phyloP scores from a whole-genome alignment of 352 stramenopile genomes.

The Hyphochytrium catenoides region DNA sequence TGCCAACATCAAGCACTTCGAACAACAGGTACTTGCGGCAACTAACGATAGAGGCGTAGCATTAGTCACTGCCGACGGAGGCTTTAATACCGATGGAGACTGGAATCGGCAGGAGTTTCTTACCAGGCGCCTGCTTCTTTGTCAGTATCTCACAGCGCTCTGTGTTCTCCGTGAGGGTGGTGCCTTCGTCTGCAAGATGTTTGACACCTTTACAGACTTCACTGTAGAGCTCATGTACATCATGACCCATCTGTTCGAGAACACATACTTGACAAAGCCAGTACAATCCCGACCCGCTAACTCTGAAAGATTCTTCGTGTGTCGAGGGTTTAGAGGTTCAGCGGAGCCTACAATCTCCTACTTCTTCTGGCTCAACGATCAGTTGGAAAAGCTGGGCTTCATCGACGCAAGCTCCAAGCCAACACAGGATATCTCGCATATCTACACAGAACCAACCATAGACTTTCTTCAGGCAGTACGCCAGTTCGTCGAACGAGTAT shows the following conservation, averaged over 20 bases:
- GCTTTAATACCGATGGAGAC: conserved; percentile 29
- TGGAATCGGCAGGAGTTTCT: conserved; percentile 21
- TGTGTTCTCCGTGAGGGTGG: conserved; percentile 14
- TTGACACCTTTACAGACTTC: conserved; percentile 18
- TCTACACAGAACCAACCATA: background rate
- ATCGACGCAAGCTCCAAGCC: background rate
- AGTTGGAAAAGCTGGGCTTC: background rate
- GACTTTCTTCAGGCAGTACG: background rate
- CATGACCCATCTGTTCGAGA: conserved; percentile 15
- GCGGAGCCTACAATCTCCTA: background rate
- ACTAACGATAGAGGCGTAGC: conserved; percentile 7
- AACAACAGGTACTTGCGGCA: background rate
- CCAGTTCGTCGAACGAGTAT: background rate
- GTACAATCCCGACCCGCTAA: conserved; percentile 25
- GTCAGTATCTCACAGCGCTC: conserved; percentile 20
- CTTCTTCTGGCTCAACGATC: background rate
- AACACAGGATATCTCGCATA: background rate
- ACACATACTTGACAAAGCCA: conserved; percentile 19
- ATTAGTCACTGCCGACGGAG: conserved; percentile 25
- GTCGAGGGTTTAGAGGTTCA: background rate
- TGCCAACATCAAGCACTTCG: background rate
- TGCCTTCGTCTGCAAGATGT: conserved; percentile 30
- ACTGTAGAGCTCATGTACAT: conserved; percentile 15
- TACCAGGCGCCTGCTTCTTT: conserved; percentile 20
- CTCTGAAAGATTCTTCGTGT: conserved; percentile 27